Evolutionary conservation across 352 stramenopile species (phyloP).

Genomic region (Globisporangium orthogonon): DNA sequence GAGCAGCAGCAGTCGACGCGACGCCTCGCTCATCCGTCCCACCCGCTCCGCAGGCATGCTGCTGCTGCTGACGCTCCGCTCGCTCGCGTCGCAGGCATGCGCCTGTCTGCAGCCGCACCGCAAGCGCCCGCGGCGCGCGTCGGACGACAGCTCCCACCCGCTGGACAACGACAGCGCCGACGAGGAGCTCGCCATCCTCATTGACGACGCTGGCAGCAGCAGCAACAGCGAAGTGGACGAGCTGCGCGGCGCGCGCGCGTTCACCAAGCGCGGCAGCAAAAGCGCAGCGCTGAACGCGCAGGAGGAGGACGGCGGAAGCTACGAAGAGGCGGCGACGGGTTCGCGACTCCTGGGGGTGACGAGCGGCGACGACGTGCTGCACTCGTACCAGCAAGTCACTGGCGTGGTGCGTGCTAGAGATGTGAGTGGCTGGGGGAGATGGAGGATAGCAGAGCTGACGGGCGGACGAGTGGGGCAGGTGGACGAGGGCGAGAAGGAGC

Average conservation of each 20-base stretch:
- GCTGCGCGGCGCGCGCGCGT: conserved; percentile 5
- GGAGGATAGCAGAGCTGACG: neutral
- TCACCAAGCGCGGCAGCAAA: conserved; percentile 17
- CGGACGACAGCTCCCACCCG: conserved; percentile 26
- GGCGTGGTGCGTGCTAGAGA: conserved; percentile 27
- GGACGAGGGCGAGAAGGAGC: conserved; percentile 51
- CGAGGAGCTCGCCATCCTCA: conserved; percentile 33
- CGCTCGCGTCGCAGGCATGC: conserved; percentile 63
- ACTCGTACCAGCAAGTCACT: conserved; percentile 62
- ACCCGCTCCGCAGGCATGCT: no score
- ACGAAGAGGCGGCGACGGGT: neutral
- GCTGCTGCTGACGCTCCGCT: conserved; percentile 4
- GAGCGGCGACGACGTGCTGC: conserved; percentile 31
- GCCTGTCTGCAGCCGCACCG: conserved; percentile 64
- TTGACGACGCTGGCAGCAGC: conserved; percentile 19
- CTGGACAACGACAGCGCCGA: conserved; percentile 14
- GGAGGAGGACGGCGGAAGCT: neutral
- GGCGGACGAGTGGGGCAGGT: conserved; percentile 19
- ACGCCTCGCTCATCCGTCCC: no score
- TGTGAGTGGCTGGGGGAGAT: neutral
- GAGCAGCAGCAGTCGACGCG: neutral
- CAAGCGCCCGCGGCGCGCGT: conserved; percentile 53
- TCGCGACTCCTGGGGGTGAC: conserved; percentile 9
- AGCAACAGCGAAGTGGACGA: conserved; percentile 9
- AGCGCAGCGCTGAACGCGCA: neutral